These are phyloP conservation scores for Pontederia paniculata DNA, from an alignment of 176 grass and related monocot genomes.

Conservation along the genomic window DNA sequence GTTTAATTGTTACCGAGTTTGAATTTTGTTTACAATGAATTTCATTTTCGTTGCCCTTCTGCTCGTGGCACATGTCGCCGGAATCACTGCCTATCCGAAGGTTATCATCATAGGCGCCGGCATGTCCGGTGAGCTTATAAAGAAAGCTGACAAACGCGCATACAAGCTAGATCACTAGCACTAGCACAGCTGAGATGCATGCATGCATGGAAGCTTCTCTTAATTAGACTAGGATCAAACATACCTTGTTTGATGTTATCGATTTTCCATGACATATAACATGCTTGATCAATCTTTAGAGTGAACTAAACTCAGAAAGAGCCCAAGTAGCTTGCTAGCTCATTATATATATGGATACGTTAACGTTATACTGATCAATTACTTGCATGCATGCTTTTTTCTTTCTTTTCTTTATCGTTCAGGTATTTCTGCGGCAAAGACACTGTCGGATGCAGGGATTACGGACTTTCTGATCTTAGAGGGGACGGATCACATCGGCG, in stretches of 20 bases:
- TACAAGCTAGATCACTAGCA: neutral
- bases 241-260: too few relatives aligned
- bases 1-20: neutral
- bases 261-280: too few relatives aligned
- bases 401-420: neutral
- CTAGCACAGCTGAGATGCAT: too few relatives aligned
- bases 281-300: too few relatives aligned
- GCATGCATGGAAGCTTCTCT: too few relatives aligned
- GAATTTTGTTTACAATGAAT: neutral
- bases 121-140: conserved; percentile 21
- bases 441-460: conserved; percentile 50
- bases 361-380: too few relatives aligned
- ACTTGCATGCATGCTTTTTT: too few relatives aligned
- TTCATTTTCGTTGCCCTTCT: neutral
- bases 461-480: conserved; percentile 52
- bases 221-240: too few relatives aligned
- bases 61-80: neutral
- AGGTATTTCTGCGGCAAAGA: conserved; percentile 69
- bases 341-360: too few relatives aligned
- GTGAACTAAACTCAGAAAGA: too few relatives aligned
- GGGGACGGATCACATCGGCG: conserved; percentile 43
- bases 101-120: conserved; percentile 39
- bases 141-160: neutral
- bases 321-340: too few relatives aligned
- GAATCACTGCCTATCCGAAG: neutral